A percentile compares a stretch with the other conserved stretches of the same genome.
These are phyloP conservation scores for Cicer bijugum DNA, from an alignment of 306 rosid species.

Conservation along the genomic window DNA sequence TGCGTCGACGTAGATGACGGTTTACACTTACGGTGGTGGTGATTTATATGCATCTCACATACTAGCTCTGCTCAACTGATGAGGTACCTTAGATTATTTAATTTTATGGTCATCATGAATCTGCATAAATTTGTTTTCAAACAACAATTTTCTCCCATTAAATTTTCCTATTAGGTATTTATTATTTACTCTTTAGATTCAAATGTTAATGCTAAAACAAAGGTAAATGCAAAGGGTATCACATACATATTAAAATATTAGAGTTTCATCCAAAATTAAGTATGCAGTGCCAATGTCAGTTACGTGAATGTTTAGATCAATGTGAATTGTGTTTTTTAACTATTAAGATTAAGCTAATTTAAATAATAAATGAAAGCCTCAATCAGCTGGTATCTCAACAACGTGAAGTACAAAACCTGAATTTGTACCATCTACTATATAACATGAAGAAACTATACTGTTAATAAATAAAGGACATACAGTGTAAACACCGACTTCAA, in stretches of 20 bases:
- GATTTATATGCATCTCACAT: too few species aligned
- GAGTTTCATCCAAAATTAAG: neutral
- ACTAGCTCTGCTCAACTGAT: neutral
- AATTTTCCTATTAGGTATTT: neutral
- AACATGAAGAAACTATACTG: conserved; percentile 33
- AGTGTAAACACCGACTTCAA: conserved; percentile 95
- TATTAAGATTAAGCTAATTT: neutral
- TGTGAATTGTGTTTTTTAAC: neutral
- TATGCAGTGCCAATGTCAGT: neutral
- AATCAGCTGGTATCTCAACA: neutral
- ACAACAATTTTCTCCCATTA: neutral
- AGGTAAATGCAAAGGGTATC: conserved; percentile 7
- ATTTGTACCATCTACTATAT: conserved; percentile 1
- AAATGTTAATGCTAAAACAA: neutral
- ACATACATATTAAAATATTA: neutral
- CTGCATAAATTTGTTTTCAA: neutral
- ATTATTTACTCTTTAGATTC: conserved; percentile 1
- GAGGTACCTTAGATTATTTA: neutral
- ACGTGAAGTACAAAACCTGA: conserved; percentile 1
- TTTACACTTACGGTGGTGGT: too few species aligned
- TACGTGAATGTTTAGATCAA: conserved; percentile 19
- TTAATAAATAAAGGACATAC: conserved; percentile 51
- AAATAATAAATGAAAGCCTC: conserved; percentile 8
- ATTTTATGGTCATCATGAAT: neutral
- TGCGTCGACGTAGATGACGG: too few species aligned